phyloP scores from a whole-genome alignment of 2,329 filamentous ascomycete species.

The Chalaropsis thielavioides region DNA sequence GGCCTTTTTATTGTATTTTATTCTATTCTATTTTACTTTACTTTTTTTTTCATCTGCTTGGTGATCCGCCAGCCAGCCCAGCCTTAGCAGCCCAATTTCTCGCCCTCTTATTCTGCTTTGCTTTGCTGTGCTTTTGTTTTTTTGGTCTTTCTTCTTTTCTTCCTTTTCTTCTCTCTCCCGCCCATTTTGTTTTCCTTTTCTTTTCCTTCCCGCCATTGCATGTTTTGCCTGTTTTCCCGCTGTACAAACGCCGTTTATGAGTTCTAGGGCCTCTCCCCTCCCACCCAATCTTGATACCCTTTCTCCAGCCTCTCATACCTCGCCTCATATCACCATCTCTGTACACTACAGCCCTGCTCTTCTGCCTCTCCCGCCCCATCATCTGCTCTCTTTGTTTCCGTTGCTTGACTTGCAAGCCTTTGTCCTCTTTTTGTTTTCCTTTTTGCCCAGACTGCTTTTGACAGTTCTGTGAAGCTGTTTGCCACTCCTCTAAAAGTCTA shows the following conservation, averaged over 20 bases:
- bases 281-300: constrained; percentile 11
- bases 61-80: background rate
- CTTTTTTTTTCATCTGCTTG: background rate
- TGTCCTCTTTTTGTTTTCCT: background rate
- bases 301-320: background rate
- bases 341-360: background rate
- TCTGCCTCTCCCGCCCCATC: background rate
- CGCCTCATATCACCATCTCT: constrained; percentile 2
- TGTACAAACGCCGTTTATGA: background rate
- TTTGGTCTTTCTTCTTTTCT: background rate
- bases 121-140: background rate
- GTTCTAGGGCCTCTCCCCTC: background rate
- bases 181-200: background rate
- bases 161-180: background rate
- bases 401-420: background rate
- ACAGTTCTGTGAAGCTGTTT: background rate
- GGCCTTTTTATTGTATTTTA: background rate
- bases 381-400: background rate
- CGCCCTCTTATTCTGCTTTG: background rate
- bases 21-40: background rate
- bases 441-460: background rate
- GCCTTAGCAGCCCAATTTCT: background rate
- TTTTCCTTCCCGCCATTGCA: background rate
- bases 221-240: background rate
- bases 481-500: background rate